A percentile compares a stretch with the other conserved stretches of the same genome.
Conservation (phyloP, 768 basidiomycete genomes). For the Russula ochroleuca region DNA sequence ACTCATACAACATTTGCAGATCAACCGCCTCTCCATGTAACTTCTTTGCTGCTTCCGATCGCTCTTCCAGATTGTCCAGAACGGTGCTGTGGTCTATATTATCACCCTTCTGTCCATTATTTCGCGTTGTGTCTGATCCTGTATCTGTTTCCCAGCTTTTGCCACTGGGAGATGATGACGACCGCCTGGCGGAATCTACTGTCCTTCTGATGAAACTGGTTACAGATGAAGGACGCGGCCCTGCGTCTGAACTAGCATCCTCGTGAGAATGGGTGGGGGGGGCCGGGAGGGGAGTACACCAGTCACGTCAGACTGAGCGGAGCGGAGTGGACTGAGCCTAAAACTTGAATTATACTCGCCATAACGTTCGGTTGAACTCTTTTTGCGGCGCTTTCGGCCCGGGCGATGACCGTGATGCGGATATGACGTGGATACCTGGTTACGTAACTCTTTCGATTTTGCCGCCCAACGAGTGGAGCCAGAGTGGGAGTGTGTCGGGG, state of each 20-base stretch:
- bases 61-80: neutral
- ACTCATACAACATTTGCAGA: neutral
- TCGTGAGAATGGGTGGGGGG: constrained; percentile 39
- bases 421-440: too few relatives aligned
- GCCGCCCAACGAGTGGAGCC: too few relatives aligned
- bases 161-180: neutral
- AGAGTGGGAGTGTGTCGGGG: too few relatives aligned
- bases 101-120: constrained; percentile 30
- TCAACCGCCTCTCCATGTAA: neutral
- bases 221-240: constrained; percentile 30
- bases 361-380: too few relatives aligned
- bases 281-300: constrained; percentile 31
- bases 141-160: constrained; percentile 13
- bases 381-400: too few relatives aligned
- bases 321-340: constrained; percentile 24
- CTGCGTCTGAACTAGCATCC: constrained; percentile 36
- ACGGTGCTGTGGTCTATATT: too few relatives aligned
- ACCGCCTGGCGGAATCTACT: constrained; percentile 6
- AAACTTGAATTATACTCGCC: too few relatives aligned
- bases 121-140: neutral
- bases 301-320: constrained; percentile 35
- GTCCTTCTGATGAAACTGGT: constrained; percentile 26
- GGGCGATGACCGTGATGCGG: too few relatives aligned
- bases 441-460: too few relatives aligned
- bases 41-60: neutral